Evolutionary conservation across 2,329 filamentous ascomycete genomes (phyloP), one percentile per base, ranked within the genome.

Genomic region (Cladophialophora immunda): DNA sequence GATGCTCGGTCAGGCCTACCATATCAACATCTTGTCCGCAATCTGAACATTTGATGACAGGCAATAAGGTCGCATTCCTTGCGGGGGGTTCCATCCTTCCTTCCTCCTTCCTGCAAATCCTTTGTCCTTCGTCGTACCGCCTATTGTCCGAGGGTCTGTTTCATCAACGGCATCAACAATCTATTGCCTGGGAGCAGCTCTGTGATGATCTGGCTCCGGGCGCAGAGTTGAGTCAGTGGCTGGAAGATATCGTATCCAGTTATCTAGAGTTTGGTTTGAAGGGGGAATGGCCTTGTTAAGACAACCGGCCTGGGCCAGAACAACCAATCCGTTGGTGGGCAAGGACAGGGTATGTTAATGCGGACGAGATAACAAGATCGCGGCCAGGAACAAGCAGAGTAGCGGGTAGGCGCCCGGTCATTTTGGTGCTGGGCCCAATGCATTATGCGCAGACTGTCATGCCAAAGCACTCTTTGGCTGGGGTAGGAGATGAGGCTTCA

Each of bases 31-130:
- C 87, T 47, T 82, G 79, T 47, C 88, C 87, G 77, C 93, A 97
- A 81, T 85, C 89, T 61, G 93, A 96, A 80, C 93, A 97, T 84
- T 94, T 97, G 80, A 97, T 92, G 27, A 89, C 89, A 75, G 93
- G 92, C 82, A 95, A 83, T 71, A 94, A 88, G 78, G 86, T 85
- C 77, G 88, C 90, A 77, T 88, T 85, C 75, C 89, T 84, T 32
- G 61, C 36, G 15, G 67, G 38, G 38, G 34, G 17, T 54, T 70
- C 65, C 71, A 73, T 73, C 32, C 50, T 64, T 59, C 65, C 56
- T 53, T 67, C 30, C 56, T 57, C 56, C 17, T 47, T 59, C 41
- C 57, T 47, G 27, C 29, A 22, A 34, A 59, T 32, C 45, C 27
- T 22, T 30, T 22, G 22, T n/a, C 25, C 27, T 22, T 29, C n/a